A percentile compares a stretch with the other conserved stretches of the same genome.
Conservation (phyloP, 83 land plant species). For the Picea engelmannii region DNA sequence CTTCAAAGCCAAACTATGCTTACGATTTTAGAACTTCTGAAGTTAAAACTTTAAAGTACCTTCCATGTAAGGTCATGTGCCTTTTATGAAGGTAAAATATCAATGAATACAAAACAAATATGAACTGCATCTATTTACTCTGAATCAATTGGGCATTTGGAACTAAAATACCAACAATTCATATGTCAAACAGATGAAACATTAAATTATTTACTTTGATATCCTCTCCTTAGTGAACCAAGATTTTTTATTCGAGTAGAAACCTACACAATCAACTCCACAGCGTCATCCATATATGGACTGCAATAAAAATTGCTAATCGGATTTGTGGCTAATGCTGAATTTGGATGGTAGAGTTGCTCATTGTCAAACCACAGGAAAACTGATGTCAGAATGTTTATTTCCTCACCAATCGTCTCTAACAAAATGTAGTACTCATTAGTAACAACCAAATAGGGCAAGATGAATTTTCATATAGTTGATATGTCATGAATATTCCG, state of each 20-base stretch:
- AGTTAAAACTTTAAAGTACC: too few relatives aligned
- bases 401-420: conserved; percentile 53
- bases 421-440: background rate
- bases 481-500: too few relatives aligned
- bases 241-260: conserved; percentile 43
- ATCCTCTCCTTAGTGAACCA: conserved; percentile 43
- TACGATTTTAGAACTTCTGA: conserved; percentile 34
- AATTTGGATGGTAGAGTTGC: conserved; percentile 59
- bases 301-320: conserved; percentile 59
- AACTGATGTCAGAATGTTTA: conserved; percentile 54
- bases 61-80: too few relatives aligned
- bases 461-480: too few relatives aligned
- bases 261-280: conserved; percentile 56
- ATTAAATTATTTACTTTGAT: conserved; percentile 28
- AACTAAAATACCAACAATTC: too few relatives aligned
- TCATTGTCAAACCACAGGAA: conserved; percentile 54
- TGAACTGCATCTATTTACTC: too few relatives aligned
- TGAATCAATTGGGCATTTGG: too few relatives aligned
- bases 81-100: too few relatives aligned
- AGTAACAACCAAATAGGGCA: too few relatives aligned
- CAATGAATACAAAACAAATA: too few relatives aligned
- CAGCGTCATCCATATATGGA: conserved; percentile 52
- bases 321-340: conserved; percentile 55
- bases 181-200: background rate
- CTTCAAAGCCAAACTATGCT: conserved; percentile 32